Base-by-base conservation (phyloP, 257 asterid species). In the Solanum paucissectum region DNA sequence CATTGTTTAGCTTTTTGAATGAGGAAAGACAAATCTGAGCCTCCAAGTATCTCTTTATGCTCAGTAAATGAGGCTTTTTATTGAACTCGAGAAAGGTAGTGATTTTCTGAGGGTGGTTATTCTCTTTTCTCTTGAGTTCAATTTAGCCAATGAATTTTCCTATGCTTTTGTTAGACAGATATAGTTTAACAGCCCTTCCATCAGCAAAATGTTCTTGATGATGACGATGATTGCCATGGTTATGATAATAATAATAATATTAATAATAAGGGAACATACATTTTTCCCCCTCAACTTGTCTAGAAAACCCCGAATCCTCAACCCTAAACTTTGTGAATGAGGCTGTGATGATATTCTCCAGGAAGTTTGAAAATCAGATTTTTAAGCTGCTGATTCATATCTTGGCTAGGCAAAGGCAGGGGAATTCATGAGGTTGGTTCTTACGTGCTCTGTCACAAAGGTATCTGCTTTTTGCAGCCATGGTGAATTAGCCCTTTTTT, bases 341-440 rank as follows among this genome's bases (percentile, higher is more conserved):
- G 85, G 42, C 42, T 81, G 66, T 27, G 69, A 49, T 81, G 69
- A 49, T 46, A 29, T 81, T 81, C 20, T 81, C 66, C 68, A 16
- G 27, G 85, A 18, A 81, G 68, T 49, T 79, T 44, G 60, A 44
- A 44, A 25, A 42, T 29, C 84, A 27, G 64, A 14, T 25, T 74
- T 36, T 74, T 37, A 27, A 74, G 29, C 29, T 27, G 29, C 29
- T 27, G 88, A 49, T 23, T 74, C 62, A 90, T 79, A 85, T 85
- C 91, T 87, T 90, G 90, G 89, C 83, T 18, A 85, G 90, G 90
- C 88, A 90, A 82, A 66, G 37, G 38, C 25, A 11, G 23, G 34
- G 60, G 25, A 44, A 79, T 14, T 27, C 32, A 34, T 44, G 85
- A 44, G 85, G 25, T 27, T 42, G 9, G 84, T 77, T 38, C 83